Evolutionary conservation across 2,329 filamentous ascomycete genomes (phyloP).

Genomic region (Sclerotinia subarctica): DNA sequence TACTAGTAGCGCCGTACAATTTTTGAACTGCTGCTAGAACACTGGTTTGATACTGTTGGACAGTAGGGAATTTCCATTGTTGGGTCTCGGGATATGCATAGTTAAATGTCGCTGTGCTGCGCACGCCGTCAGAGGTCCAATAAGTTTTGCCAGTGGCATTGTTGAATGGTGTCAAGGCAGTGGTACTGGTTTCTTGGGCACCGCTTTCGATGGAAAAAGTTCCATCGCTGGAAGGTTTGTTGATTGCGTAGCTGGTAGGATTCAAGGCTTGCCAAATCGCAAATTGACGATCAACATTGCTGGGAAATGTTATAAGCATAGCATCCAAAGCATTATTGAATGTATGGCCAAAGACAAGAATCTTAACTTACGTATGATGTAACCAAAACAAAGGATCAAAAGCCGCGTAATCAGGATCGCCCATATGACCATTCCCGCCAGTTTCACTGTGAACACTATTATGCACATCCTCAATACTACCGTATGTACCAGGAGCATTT

Average conservation of each 20-base stretch:
- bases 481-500: constrained; percentile 26
- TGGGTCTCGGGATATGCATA: constrained; percentile 71
- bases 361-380: constrained; percentile 29
- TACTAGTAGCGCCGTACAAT: constrained; percentile 28
- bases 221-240: constrained; percentile 51
- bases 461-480: constrained; percentile 56
- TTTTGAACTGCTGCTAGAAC: constrained; percentile 25
- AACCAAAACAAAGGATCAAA: constrained; percentile 65
- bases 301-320: constrained; percentile 3
- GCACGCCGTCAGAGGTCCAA: constrained; percentile 28
- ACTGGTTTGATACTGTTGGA: constrained; percentile 25
- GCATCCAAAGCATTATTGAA: background rate
- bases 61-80: constrained; percentile 26
- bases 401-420: constrained; percentile 66
- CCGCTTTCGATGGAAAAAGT: constrained; percentile 60
- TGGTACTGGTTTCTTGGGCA: constrained; percentile 52
- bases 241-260: constrained; percentile 62
- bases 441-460: constrained; percentile 60
- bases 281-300: constrained; percentile 70
- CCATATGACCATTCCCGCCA: constrained; percentile 60
- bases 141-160: constrained; percentile 37
- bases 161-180: constrained; percentile 66
- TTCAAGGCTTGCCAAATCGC: constrained; percentile 76
- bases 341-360: too few species aligned
- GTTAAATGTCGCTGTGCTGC: constrained; percentile 50